Conservation (phyloP, 140 eudicot genomes). For the Senecio squalidus region DNA sequence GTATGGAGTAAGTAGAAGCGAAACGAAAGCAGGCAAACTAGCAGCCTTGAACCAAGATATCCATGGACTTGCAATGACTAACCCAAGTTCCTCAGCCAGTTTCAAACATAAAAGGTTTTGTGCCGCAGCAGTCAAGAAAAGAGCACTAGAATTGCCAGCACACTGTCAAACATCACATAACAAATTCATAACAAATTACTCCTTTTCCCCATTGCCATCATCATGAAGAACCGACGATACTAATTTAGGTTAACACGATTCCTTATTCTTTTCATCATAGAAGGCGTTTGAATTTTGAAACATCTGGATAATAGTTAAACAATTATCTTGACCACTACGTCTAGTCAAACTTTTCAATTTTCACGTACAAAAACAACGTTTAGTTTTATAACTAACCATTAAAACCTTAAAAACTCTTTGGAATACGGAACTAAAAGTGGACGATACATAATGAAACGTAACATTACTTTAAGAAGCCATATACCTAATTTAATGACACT, state of each 20-base stretch:
- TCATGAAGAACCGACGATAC: too few species aligned
- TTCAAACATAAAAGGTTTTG: constrained; percentile 86
- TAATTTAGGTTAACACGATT: background rate
- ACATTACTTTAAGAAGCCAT: constrained; percentile 21
- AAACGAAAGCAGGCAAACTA: constrained; percentile 66
- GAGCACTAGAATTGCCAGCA: constrained; percentile 95
- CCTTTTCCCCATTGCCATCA: background rate
- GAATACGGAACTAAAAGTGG: constrained; percentile 6
- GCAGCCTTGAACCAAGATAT: constrained; percentile 84
- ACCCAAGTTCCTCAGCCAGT: constrained; percentile 85
- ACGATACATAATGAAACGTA: too few species aligned
- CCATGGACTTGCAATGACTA: constrained; percentile 74
- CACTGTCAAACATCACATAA: constrained; percentile 45
- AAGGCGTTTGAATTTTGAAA: background rate
- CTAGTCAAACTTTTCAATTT: background rate
- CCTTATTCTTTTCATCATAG: background rate
- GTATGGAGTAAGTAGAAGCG: constrained; percentile 68
- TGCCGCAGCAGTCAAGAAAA: constrained; percentile 95
- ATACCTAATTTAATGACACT: background rate
- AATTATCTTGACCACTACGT: background rate
- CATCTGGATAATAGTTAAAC: background rate
- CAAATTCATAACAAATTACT: background rate
- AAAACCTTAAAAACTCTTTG: background rate
- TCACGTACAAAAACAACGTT: background rate
- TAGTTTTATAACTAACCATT: background rate